A percentile compares a stretch with the other conserved stretches of the same genome.
Conservation (phyloP, 208 protist species). For the Acanthamoeba royreba region DNA sequence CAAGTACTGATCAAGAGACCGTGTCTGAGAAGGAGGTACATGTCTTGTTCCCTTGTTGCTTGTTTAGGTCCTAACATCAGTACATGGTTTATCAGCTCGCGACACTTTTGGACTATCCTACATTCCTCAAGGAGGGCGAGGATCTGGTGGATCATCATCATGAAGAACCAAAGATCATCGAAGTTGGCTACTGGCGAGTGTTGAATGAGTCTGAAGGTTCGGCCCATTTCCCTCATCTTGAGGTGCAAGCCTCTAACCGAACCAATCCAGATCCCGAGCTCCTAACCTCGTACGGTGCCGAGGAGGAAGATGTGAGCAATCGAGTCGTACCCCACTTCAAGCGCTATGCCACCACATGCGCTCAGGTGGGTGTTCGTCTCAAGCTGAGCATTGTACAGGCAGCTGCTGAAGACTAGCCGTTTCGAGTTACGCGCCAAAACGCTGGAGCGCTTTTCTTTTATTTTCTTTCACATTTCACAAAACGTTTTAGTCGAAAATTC, state of each 20-base stretch:
- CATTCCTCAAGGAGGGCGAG: neutral
- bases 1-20: neutral
- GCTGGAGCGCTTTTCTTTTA: too few relatives aligned
- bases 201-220: neutral
- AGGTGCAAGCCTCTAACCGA: neutral
- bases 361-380: neutral
- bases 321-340: neutral
- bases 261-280: neutral
- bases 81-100: too few relatives aligned
- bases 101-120: neutral
- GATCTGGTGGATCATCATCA: neutral
- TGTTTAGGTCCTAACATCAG: neutral
- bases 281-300: neutral
- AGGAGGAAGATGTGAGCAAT: neutral
- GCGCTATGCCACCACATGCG: neutral
- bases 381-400: neutral
- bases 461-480: too few relatives aligned
- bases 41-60: too few relatives aligned
- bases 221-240: neutral
- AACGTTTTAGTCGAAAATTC: too few relatives aligned
- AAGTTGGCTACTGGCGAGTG: neutral
- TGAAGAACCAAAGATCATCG: neutral
- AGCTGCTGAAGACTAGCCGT: too few relatives aligned
- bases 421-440: too few relatives aligned
- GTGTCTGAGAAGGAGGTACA: neutral